These are phyloP conservation scores for Globisporangium parvum DNA, from an alignment of 352 stramenopile species.

Conservation along the genomic window DNA sequence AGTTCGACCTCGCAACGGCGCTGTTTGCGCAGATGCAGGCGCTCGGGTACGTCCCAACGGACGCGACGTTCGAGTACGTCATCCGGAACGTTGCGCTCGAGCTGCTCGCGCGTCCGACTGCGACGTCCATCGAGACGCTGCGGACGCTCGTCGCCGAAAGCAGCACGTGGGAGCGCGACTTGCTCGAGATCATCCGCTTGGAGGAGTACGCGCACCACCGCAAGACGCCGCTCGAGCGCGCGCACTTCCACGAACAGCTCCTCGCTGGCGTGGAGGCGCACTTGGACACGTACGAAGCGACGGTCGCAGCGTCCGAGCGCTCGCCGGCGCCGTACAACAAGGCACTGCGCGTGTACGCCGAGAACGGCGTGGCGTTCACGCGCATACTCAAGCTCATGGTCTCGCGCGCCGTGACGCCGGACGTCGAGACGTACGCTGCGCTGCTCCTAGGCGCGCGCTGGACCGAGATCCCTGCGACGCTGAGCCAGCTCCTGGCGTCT, in stretches of 20 bases:
- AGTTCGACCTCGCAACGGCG: conserved; percentile 39
- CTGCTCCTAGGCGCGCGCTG: conserved; percentile 59
- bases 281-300: conserved; percentile 45
- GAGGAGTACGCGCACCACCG: conserved; percentile 55
- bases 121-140: conserved; percentile 29
- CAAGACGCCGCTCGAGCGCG: conserved; percentile 45
- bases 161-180: conserved; percentile 35
- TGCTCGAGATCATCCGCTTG: conserved; percentile 47
- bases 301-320: conserved; percentile 12
- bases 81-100: conserved; percentile 53
- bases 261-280: conserved; percentile 31
- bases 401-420: conserved; percentile 32
- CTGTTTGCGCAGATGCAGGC: conserved; percentile 44
- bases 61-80: conserved; percentile 41
- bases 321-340: conserved; percentile 48
- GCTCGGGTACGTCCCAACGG: conserved; percentile 23
- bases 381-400: conserved; percentile 60
- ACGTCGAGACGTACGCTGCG: conserved; percentile 54
- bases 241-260: conserved; percentile 37
- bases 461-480: conserved; percentile 54
- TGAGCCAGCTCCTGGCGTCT: conserved; percentile 52
- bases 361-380: conserved; percentile 47
- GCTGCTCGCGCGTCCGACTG: conserved; percentile 17
- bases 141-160: conserved; percentile 22
- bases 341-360: conserved; percentile 48